Evolutionary conservation across 108 stramenopile species (phyloP), one percentile per base, ranked within the genome.

Genomic region (Nitzschia palea): DNA sequence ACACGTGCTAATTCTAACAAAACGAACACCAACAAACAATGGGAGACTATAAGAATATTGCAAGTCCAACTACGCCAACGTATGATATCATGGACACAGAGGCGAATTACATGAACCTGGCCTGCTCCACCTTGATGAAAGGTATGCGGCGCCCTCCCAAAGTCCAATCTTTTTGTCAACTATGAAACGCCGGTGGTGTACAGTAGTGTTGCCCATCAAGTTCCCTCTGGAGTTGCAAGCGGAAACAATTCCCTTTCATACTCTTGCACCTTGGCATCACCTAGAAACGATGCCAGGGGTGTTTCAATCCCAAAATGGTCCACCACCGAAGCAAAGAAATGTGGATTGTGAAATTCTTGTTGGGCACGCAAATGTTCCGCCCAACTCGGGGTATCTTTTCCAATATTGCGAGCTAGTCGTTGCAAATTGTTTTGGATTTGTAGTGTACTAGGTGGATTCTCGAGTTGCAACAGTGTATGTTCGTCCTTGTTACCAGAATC

Each of bases 311-410:
- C 71, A 73, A 75, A 78, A 33, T 71, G 73, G 31, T 78, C 81
- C 26, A 78, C 62, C 15, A 71, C 77, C 23, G 59, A 59, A 60
- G 54, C 53, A 62, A 82, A 78, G 29, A 82, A 67, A 44, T 61
- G 65, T 4, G 81, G 81, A 62, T 82, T 82, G 68, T 71, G 73
- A 58, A 78, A 82, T 55, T 78, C 81, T 5, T 69, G 57, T 55
- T 82, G 77, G 12, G 54, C 35, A 14, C 48, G 43, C 14, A 82
- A 37, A 23, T 65, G 55, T 17, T 61, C 58, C 0, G 77, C 73
- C 70, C 68, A 81, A 55, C 15, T 6, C 37, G 14, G 22, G 20
- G 10, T 61, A 4, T 12, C 20, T 6, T 15, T 28, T 30, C 31
- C 22, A 28, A 9, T 42, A 42, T 43, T 65, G 47, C 26, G 1